Evolutionary conservation across 495 filamentous ascomycete species (phyloP).

Genomic region (Penicillium ochrochloron): DNA sequence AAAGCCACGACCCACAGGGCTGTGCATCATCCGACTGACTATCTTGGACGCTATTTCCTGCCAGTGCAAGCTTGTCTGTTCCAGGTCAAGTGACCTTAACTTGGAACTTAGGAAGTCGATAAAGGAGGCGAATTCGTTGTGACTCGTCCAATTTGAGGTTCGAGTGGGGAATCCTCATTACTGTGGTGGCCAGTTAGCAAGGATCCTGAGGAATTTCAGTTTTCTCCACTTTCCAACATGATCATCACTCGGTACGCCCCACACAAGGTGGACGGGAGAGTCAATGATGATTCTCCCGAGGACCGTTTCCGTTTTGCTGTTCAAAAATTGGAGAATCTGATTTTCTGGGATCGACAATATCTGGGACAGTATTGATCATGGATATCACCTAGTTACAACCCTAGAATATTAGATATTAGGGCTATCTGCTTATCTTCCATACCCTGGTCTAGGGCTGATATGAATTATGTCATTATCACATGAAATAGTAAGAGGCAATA

Average conservation of each 20-base stretch:
- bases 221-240: neutral
- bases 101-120: neutral
- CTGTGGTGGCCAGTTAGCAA: neutral
- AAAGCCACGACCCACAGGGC: constrained; percentile 1
- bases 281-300: neutral
- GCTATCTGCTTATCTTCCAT: neutral
- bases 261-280: constrained; percentile 3
- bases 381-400: neutral
- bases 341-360: neutral
- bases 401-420: neutral
- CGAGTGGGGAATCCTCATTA: neutral
- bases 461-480: constrained; percentile 17
- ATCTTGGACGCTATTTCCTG: neutral
- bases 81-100: constrained; percentile 3
- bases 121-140: neutral
- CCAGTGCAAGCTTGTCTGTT: neutral
- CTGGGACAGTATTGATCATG: neutral
- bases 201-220: neutral
- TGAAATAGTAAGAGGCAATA: constrained; percentile 17
- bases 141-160: neutral
- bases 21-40: constrained; percentile 1
- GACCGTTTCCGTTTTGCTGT: neutral
- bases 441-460: neutral
- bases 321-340: neutral
- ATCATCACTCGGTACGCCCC: constrained; percentile 1